Base-by-base conservation (phyloP, 257 asterid species). In the Primulina huaijiensis region DNA sequence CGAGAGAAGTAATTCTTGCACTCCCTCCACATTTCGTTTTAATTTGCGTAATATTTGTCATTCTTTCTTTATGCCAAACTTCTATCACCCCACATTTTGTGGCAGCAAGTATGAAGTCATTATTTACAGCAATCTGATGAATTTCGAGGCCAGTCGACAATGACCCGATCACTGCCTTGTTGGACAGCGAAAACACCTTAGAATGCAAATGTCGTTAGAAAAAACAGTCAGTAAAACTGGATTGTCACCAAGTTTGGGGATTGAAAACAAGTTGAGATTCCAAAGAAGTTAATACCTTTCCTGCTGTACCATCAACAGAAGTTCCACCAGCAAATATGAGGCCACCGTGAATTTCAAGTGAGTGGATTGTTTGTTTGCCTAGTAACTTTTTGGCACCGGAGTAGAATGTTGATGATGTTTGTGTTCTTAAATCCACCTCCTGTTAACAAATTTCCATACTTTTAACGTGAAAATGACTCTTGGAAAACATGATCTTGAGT, bases 401-500 rank as follows among this genome's bases (percentile, higher is more conserved):
- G 78, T 82, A 90, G 74, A 86, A 88, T 62, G 83, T 68, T 10
- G 92, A 75, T 34, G 87, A 75, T 43, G 87, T 72, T 4, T 79
- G 78, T 60, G 88, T 79, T 68, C 81, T 75, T 65, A 88, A 60
- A 75, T 90, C 94, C 78, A 88, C 90, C 78, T 90, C 95, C 97
- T 90, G 88, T 38, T 53, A 70, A 60, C 74, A 33, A 50, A 40
- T 60, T 30, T 62, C 25, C 58, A 61, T 14, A 65, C 55, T 53
- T 11, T 63, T 1, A 14, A 40, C 37, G 14, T 27, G 61, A 50
- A 71, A 27, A 53, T 4, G 37, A 33, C 11, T 19, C 11, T n/a
- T 16, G 20, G 21, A 60, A 61, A 27, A 5, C 6, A 2, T 9
- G 16, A 3, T 65, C 12, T 14, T 9, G 62, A 35, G 59, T 17